Evolutionary conservation across 129 eudicot genomes (phyloP).

Genomic region (Logfia minima): DNA sequence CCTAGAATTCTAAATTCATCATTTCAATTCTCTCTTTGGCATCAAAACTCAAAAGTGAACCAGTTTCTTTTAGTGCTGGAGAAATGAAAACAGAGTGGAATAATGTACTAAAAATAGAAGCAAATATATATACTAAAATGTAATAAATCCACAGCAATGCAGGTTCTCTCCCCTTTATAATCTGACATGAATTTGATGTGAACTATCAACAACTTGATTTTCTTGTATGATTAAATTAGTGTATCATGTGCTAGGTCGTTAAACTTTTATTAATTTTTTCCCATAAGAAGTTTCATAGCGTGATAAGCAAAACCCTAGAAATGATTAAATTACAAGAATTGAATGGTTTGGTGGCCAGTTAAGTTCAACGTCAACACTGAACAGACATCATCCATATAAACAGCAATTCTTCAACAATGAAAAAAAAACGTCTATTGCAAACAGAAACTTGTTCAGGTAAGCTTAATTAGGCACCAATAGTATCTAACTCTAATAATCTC

Average conservation of each 20-base stretch:
- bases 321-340: not conserved
- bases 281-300: not conserved
- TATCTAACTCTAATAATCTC: not conserved
- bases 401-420: not conserved
- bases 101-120: conserved; percentile 13
- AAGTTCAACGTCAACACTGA: not conserved
- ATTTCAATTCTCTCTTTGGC: conserved; percentile 3
- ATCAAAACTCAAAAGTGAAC: not conserved
- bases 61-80: not conserved
- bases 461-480: not conserved
- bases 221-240: not conserved
- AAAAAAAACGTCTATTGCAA: not conserved
- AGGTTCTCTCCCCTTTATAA: not conserved
- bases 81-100: not conserved
- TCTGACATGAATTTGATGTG: no score
- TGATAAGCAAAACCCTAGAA: not conserved
- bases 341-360: not conserved
- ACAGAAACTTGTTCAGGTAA: conserved; percentile 2
- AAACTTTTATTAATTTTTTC: not conserved
- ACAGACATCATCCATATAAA: not conserved
- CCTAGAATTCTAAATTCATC: conserved; percentile 17
- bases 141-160: conserved; percentile 7
- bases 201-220: no score
- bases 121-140: not conserved
- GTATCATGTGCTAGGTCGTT: not conserved